phyloP scores from a whole-genome alignment of 2,329 filamentous ascomycete species.

The Talaromyces funiculosus region DNA sequence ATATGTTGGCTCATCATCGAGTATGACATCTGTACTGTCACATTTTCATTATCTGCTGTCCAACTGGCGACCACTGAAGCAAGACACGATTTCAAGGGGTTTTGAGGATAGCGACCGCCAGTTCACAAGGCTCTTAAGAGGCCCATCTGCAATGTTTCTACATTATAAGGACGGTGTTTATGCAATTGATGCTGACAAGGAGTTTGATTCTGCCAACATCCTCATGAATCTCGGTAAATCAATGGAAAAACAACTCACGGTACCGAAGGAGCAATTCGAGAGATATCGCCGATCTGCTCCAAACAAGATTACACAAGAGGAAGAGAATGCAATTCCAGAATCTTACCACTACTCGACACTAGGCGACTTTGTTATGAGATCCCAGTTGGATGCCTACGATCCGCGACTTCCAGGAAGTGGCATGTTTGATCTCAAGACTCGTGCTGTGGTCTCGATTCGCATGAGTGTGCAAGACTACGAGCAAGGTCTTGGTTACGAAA shows the following conservation, averaged over 20 bases:
- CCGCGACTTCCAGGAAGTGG: slow-evolving; percentile 79
- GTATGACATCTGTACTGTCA: slow-evolving; percentile 79
- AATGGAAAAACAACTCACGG: slow-evolving; percentile 89
- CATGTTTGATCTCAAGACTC: slow-evolving; percentile 94
- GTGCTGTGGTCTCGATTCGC: slow-evolving; percentile 83
- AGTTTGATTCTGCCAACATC: slow-evolving; percentile 77
- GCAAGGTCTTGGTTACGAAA: slow-evolving; percentile 78
- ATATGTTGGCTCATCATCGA: slow-evolving; percentile 93
- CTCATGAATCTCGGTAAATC: slow-evolving; percentile 90
- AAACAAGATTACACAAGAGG: slow-evolving; percentile 60
- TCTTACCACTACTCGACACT: slow-evolving; percentile 82
- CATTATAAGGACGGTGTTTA: slow-evolving; percentile 79
- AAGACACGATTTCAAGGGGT: slow-evolving; percentile 58
- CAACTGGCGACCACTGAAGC: slow-evolving; percentile 68
- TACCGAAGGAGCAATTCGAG: slow-evolving; percentile 77
- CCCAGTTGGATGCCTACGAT: slow-evolving; percentile 88
- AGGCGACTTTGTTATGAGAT: slow-evolving; percentile 87
- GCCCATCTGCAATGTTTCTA: slow-evolving; percentile 75
- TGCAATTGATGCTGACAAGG: slow-evolving; percentile 92
- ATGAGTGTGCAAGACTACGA: slow-evolving; percentile 74
- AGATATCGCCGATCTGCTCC: slow-evolving; percentile 67
- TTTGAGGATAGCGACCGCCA: slow-evolving; percentile 58
- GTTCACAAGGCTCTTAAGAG: slow-evolving; percentile 67
- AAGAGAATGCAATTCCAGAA: slow-evolving; percentile 67
- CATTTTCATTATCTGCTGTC: slow-evolving; percentile 95